A percentile compares a stretch with the other conserved stretches of the same genome.
These are phyloP conservation scores for Ustilago nuda DNA, from an alignment of 1,284 basidiomycete genomes.

Conservation along the genomic window DNA sequence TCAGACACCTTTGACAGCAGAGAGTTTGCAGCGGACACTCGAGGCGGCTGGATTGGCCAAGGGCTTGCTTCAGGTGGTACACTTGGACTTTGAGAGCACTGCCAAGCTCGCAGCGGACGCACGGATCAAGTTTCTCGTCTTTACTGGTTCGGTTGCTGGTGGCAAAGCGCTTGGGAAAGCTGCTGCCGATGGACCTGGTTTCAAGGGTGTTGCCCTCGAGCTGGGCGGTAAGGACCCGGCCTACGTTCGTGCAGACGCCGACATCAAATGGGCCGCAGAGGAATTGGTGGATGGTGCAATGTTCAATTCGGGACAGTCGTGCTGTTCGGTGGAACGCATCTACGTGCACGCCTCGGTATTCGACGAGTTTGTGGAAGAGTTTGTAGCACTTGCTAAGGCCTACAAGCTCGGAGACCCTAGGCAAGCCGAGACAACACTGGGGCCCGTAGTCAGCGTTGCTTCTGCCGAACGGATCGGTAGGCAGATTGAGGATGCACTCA, in stretches of 20 bases:
- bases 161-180: conserved; percentile 77
- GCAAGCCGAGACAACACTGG: conserved; percentile 79
- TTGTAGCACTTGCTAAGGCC: conserved; percentile 80
- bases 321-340: conserved; percentile 88
- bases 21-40: conserved; percentile 80
- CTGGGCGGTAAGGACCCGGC: conserved; percentile 96
- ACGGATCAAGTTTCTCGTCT: conserved; percentile 82
- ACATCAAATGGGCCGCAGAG: conserved; percentile 82
- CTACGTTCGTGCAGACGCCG: conserved; percentile 85
- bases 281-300: conserved; percentile 94
- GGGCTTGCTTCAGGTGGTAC: conserved; percentile 82
- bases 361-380: conserved; percentile 82
- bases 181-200: conserved; percentile 74
- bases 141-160: conserved; percentile 84
- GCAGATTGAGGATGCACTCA: conserved; percentile 81
- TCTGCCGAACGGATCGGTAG: conserved; percentile 85
- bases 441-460: conserved; percentile 88
- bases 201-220: conserved; percentile 80
- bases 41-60: conserved; percentile 80
- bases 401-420: conserved; percentile 90
- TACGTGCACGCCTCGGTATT: conserved; percentile 89
- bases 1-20: conserved; percentile 88
- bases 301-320: conserved; percentile 95
- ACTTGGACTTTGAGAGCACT: conserved; percentile 78
- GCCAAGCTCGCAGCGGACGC: conserved; percentile 77